Conservation (phyloP, 78 protist species). For the Isochrysis galbana region DNA sequence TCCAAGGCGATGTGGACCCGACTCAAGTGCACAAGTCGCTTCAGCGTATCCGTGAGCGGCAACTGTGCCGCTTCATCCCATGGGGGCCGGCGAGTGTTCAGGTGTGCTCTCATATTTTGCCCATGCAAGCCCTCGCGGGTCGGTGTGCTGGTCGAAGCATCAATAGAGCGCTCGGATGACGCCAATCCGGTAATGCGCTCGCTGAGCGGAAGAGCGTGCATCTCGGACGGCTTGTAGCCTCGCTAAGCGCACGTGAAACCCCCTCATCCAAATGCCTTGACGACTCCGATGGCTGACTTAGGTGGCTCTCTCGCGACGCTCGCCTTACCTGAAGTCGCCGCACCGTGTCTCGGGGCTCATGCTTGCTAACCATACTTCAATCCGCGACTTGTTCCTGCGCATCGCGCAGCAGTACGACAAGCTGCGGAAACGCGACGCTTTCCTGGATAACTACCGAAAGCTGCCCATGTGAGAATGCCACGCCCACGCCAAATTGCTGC, state of each 20-base stretch:
- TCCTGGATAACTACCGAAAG: conserved; percentile 56
- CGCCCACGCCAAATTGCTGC: not conserved
- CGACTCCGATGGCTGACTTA: conserved; percentile 25
- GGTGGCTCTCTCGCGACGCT: conserved; percentile 80
- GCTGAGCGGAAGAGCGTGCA: too few relatives aligned
- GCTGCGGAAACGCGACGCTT: conserved; percentile 61
- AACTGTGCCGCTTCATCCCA: conserved; percentile 92
- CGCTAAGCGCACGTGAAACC: too few relatives aligned
- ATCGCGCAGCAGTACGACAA: conserved; percentile 76
- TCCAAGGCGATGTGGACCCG: conserved; percentile 99
- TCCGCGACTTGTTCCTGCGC: conserved; percentile 65
- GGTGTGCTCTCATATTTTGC: too few relatives aligned
- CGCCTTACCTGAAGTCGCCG: conserved; percentile 85
- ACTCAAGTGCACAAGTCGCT: conserved; percentile 96
- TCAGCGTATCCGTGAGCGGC: conserved; percentile 91
- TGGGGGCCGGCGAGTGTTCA: conserved; percentile 99
- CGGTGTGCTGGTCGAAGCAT: too few relatives aligned
- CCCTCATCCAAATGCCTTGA: too few relatives aligned
- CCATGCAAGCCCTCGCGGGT: too few relatives aligned
- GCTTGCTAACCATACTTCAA: conserved; percentile 98
- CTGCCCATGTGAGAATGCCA: conserved; percentile 8
- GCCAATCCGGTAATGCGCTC: too few relatives aligned
- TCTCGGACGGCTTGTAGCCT: too few relatives aligned
- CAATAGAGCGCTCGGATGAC: too few relatives aligned
- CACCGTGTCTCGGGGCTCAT: conserved; percentile 98